These are phyloP conservation scores for Arxiozyma heterogenica DNA, from an alignment of 1,139 yeast genomes.

Conservation along the genomic window DNA sequence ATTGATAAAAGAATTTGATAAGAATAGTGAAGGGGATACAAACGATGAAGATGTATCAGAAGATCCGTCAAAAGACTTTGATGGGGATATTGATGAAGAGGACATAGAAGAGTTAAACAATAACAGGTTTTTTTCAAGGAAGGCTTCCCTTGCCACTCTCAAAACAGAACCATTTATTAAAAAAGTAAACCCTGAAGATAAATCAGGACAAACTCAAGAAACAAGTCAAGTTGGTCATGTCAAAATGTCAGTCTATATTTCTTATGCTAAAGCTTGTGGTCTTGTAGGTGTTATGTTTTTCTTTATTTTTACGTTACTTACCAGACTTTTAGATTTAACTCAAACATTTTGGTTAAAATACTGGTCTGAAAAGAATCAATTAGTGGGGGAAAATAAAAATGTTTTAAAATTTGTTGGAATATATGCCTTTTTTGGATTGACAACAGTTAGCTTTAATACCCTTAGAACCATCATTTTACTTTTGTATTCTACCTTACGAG, in stretches of 20 bases:
- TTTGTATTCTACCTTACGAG: slow-evolving; percentile 55
- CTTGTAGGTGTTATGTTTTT: slow-evolving; percentile 42
- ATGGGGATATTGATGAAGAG: slow-evolving; percentile 7
- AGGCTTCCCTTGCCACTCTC: slow-evolving; percentile 55
- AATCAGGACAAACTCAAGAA: slow-evolving; percentile 36
- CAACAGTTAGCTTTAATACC: slow-evolving; percentile 42
- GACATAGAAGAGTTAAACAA: slow-evolving; percentile 9
- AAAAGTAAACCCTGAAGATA: slow-evolving; percentile 22
- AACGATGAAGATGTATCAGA: background rate
- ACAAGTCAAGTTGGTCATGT: slow-evolving; percentile 53
- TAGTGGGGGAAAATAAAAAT: slow-evolving; percentile 40
- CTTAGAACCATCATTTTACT: slow-evolving; percentile 48
- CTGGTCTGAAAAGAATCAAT: slow-evolving; percentile 48
- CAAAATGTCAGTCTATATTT: slow-evolving; percentile 50
- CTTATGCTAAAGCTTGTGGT: slow-evolving; percentile 62
- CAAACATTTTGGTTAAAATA: slow-evolving; percentile 51
- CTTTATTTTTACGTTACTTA: slow-evolving; percentile 34
- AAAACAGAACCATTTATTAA: slow-evolving; percentile 26
- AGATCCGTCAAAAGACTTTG: background rate
- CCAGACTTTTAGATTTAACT: slow-evolving; percentile 41
- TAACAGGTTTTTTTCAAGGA: slow-evolving; percentile 35
- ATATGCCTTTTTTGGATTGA: slow-evolving; percentile 50
- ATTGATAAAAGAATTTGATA: slow-evolving; percentile 53
- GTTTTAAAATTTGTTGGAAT: slow-evolving; percentile 47
- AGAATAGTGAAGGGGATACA: slow-evolving; percentile 2